These are phyloP conservation scores for Neophaeococcomyces mojaviensis DNA, from an alignment of 2,329 filamentous ascomycete genomes.

Conservation along the genomic window DNA sequence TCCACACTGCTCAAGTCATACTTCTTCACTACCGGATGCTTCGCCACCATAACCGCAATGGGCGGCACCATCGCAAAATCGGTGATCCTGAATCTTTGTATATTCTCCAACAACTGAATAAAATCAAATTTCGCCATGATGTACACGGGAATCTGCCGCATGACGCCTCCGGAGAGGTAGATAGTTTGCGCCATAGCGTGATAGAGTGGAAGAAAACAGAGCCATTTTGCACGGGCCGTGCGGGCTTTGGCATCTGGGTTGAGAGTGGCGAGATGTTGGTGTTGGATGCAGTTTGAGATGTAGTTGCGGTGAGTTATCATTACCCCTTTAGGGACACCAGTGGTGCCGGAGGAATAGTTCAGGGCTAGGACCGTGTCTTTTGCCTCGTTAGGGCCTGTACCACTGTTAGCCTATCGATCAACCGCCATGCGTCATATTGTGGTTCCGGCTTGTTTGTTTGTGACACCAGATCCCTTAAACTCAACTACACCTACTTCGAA, in stretches of 20 bases:
- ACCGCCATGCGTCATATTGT: no score
- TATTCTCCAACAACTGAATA: slow-evolving; percentile 58
- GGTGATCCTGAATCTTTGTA: slow-evolving; percentile 63
- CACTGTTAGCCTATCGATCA: neutral
- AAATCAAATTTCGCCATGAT: slow-evolving; percentile 76
- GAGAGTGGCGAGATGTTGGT: slow-evolving; percentile 25
- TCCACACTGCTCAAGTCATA: slow-evolving; percentile 63
- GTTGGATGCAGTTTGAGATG: slow-evolving; percentile 51
- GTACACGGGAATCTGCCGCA: slow-evolving; percentile 59
- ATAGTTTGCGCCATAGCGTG: slow-evolving; percentile 67
- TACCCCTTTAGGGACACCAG: slow-evolving; percentile 76
- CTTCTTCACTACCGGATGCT: slow-evolving; percentile 57
- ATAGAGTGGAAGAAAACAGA: slow-evolving; percentile 72
- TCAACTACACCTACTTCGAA: no score
- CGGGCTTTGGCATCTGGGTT: slow-evolving; percentile 44
- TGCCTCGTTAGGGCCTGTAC: slow-evolving; percentile 35
- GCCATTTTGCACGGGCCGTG: slow-evolving; percentile 35
- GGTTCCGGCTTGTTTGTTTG: no score
- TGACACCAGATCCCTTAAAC: no score
- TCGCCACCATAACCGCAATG: slow-evolving; percentile 64
- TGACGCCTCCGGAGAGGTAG: slow-evolving; percentile 54
- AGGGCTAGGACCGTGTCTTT: slow-evolving; percentile 44
- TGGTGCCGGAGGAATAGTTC: slow-evolving; percentile 70
- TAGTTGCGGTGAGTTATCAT: slow-evolving; percentile 73
- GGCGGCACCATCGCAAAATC: slow-evolving; percentile 63